phyloP scores from a whole-genome alignment of 768 basidiomycete genomes.

The Pholiota microspora region DNA sequence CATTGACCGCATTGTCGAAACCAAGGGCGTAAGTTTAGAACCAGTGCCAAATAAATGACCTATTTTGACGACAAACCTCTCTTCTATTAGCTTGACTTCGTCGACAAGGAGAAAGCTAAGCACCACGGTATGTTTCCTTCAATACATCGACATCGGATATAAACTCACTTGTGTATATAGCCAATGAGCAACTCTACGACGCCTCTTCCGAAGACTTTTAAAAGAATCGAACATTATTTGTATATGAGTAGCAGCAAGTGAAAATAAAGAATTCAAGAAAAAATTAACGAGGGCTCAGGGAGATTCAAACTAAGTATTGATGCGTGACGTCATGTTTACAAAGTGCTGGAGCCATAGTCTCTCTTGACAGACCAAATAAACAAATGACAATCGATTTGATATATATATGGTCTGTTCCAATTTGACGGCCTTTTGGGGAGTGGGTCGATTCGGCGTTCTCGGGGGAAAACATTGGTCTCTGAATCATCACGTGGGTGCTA shows the following conservation, averaged over 20 bases:
- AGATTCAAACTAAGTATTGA: too few species aligned
- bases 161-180: neutral
- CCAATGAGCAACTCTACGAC: constrained; percentile 2
- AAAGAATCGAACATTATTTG: neutral
- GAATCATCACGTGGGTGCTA: too few species aligned
- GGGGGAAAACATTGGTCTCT: too few species aligned
- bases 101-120: constrained; percentile 23
- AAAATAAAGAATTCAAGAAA: too few species aligned
- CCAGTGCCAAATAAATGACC: neutral
- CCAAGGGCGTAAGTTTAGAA: constrained; percentile 38
- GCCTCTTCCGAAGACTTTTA: neutral
- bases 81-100: constrained; percentile 19
- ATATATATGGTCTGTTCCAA: too few species aligned
- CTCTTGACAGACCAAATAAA: too few species aligned
- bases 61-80: neutral
- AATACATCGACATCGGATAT: neutral
- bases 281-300: too few species aligned
- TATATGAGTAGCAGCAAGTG: neutral
- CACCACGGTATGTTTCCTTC: constrained; percentile 16
- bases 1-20: constrained; percentile 53
- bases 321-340: too few species aligned
- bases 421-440: too few species aligned
- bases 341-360: too few species aligned
- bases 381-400: too few species aligned
- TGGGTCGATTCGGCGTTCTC: too few species aligned